Base-by-base conservation (phyloP, 495 filamentous ascomycete species). In the Patellaria atrata region DNA sequence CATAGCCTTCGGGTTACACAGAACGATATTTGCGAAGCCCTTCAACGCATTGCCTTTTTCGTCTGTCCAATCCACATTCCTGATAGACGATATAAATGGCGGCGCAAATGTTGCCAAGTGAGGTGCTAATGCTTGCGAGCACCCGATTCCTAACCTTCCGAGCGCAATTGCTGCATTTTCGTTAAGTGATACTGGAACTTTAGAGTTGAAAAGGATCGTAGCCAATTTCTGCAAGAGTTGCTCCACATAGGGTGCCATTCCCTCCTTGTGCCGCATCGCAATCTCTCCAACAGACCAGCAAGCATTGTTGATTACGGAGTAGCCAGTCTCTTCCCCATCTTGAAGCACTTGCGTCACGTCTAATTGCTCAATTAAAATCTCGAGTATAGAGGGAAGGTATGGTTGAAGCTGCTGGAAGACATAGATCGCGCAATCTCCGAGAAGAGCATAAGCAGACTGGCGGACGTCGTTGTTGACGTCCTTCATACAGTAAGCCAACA, bases 201-300 rank as follows among this genome's bases (percentile, higher is more conserved):
- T 75, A 1, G 76, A 72, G 46, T 82, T 84, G 45, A 70, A 71
- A 30, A 94, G 71, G 44, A 99, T 94, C 21, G 68, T 62, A 26
- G 77, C 61, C 14, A 86, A 70, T 12, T 78, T 75, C 20, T 73
- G 65, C 33, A 93, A 79, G 9, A 94, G 57, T 39, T 79, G 64
- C 8, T 82, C 74, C 14, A 80, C 70, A 45, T 78, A 92, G 0
- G 84, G 81, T 1, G 62, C 66, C 69, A 96, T 78, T 14, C 60
- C 67, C 26, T 64, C 62, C 38, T 72, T 68, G 45, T 82, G 72
- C 48, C 82, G 73, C 56, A 94, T 75, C 6, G 84, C 76, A 38
- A 99, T 91, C 60, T 99, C 89, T 12, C 89, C 89, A 15, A 74
- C 79, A 20, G 86, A 89, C 89, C 89, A 99, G 62, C 91, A 96